These are phyloP conservation scores for Tetracentron sinense DNA, from an alignment of 164 flowering plant species.

Conservation along the genomic window DNA sequence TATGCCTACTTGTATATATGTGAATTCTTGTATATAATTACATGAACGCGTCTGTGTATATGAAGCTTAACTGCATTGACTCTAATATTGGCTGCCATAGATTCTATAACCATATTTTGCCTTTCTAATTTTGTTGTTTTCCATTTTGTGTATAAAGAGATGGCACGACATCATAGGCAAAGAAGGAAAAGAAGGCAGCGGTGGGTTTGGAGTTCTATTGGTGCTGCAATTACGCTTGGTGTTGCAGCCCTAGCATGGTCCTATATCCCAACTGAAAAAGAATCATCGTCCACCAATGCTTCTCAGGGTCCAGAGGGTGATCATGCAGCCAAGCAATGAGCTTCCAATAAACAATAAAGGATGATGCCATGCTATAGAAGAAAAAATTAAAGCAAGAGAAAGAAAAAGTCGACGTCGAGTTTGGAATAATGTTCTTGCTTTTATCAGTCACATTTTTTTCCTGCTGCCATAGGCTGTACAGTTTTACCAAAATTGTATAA, in stretches of 20 bases:
- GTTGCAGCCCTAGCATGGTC: constrained; percentile 64
- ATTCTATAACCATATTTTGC: neutral
- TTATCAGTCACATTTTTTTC: neutral
- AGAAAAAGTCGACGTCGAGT: neutral
- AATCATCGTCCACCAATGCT: constrained; percentile 22
- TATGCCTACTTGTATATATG: neutral
- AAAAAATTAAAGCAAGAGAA: neutral
- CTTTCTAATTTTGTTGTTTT: neutral
- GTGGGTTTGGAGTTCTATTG: constrained; percentile 81
- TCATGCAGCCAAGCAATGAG: constrained; percentile 1
- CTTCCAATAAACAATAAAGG: neutral
- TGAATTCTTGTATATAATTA: neutral
- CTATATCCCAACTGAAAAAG: constrained; percentile 42
- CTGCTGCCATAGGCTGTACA: neutral
- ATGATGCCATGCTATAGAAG: neutral
- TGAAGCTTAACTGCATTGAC: neutral
- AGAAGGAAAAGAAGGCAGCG: constrained; percentile 55
- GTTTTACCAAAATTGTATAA: neutral
- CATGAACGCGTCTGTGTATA: too few relatives aligned
- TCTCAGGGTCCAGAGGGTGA: constrained; percentile 18
- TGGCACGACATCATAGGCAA: constrained; percentile 52
- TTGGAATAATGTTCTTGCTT: neutral
- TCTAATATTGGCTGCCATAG: neutral
- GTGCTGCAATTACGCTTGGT: constrained; percentile 55
- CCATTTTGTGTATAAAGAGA: constrained; percentile 32